Evolutionary conservation across 1,139 yeast genomes (phyloP), one percentile per base, ranked within the genome.

Genomic region (Pichia norvegensis): DNA sequence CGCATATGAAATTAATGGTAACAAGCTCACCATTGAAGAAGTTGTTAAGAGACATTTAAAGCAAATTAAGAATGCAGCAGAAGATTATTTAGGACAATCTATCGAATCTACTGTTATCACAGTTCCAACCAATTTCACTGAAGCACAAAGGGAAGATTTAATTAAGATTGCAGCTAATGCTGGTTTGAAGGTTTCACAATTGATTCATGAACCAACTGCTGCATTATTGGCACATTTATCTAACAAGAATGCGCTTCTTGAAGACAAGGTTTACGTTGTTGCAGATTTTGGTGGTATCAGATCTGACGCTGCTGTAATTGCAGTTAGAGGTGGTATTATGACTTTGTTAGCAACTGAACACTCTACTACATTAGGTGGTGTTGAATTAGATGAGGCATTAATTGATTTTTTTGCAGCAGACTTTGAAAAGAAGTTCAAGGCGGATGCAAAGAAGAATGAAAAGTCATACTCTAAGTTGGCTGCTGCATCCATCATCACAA

Each of bases 221-320:
- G 96, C 97, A 43, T 72, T 92, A 53, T 74, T 92, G 57, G 90
- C 97, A 8, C 85, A 83, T 58, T 74, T 80, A 52, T 66, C 71
- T 39, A 73, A 74, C 49, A 82, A 78, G 47, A 79, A 76, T 58
- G 40, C 54, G 37, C 70, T 79, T 56, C 64, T 66, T 46, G 70
- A 79, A 56, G 97, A 92, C 67, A 85, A 82, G 69, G 71, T 86
- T 50, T 87, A 83, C 59, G 94, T 86, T 46, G 96, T 94, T 57
- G 95, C 95, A 44, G 98, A 92, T 67, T 85, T 92, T 61, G 99
- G 98, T 66, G 97, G 97, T 64, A 77, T 88, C 58, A 81, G 98
- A 70, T 83, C 95, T 37, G 98, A 92, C 64, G 97, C 92, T 53
- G 96, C 98, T 47, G 92, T 94, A 45, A 73, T 92, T 60, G 79